A percentile compares a stretch with the other conserved stretches of the same genome.
These are phyloP conservation scores for Rhipidocladum racemiflorum DNA, from an alignment of 176 grass and related monocot genomes.

Conservation along the genomic window DNA sequence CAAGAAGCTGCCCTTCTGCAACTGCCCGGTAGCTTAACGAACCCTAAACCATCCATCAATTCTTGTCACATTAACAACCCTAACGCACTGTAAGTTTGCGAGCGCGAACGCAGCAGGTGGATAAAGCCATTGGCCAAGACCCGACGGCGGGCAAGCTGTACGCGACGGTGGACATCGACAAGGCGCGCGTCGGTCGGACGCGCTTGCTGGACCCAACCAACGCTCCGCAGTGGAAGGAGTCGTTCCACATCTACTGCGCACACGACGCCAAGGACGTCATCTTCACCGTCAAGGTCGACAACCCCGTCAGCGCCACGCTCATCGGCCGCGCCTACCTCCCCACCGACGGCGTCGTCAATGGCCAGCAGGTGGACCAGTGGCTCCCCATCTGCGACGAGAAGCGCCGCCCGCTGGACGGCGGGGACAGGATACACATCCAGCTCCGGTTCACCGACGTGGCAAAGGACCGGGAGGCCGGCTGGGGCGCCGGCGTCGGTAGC, in stretches of 20 bases:
- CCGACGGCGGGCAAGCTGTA: constrained; percentile 42
- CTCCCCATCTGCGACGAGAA: constrained; percentile 52
- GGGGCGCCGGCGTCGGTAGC: constrained; percentile 43
- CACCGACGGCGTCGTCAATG: not conserved
- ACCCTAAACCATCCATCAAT: not conserved
- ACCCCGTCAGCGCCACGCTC: constrained; percentile 56
- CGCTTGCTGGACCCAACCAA: constrained; percentile 8
- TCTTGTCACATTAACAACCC: not conserved
- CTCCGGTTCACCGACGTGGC: constrained; percentile 52
- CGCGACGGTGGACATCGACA: constrained; percentile 91
- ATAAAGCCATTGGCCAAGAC: constrained; percentile 22
- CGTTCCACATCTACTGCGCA: constrained; percentile 81
- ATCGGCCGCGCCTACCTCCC: constrained; percentile 79
- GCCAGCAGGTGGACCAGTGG: constrained; percentile 42
- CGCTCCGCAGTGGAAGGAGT: constrained; percentile 56
- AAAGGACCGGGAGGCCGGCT: constrained; percentile 31
- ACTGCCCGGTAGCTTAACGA: constrained; percentile 38
- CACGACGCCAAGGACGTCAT: constrained; percentile 61
- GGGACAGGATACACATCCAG: constrained; percentile 54
- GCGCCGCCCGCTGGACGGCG: constrained; percentile 37
- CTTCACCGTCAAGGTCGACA: constrained; percentile 78
- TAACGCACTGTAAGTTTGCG: no score
- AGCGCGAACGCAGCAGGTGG: constrained; percentile 8
- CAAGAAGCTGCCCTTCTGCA: constrained; percentile 59
- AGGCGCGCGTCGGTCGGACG: constrained; percentile 69